Evolutionary conservation across 495 filamentous ascomycete species (phyloP).

Genomic region (Aspergillus bridgeri): DNA sequence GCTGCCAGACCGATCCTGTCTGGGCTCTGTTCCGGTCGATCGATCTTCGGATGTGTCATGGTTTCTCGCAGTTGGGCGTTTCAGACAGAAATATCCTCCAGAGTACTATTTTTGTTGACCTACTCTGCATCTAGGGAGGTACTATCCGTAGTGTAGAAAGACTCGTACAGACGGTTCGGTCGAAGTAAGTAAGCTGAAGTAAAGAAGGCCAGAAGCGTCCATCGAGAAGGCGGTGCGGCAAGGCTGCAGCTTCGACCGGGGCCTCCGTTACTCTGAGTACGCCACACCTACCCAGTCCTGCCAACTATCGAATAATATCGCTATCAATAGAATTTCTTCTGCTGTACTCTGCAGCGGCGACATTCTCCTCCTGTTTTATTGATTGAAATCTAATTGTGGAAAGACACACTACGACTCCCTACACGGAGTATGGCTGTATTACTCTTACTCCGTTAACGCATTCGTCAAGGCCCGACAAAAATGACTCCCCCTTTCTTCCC

Average conservation of each 20-base stretch:
- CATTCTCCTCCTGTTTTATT: too few species aligned
- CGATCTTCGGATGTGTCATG: not conserved
- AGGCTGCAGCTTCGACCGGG: slow-evolving; percentile 18
- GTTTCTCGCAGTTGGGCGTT: not conserved
- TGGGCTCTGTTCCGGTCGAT: not conserved
- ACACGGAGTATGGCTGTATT: too few species aligned
- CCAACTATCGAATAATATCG: not conserved
- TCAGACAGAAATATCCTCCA: too few species aligned
- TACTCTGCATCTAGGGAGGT: too few species aligned
- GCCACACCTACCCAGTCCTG: slow-evolving; percentile 5
- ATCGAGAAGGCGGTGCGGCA: slow-evolving; percentile 7
- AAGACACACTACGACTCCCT: too few species aligned
- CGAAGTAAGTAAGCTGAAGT: not conserved
- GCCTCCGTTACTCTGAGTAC: slow-evolving; percentile 13
- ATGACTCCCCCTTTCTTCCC: slow-evolving; percentile 12
- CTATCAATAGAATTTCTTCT: not conserved
- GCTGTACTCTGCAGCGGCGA: too few species aligned
- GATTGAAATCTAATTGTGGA: too few species aligned
- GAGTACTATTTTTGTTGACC: too few species aligned
- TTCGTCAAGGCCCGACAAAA: slow-evolving; percentile 6
- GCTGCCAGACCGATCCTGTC: not conserved
- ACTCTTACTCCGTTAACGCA: too few species aligned
- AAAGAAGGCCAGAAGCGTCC: not conserved
- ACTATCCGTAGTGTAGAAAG: too few species aligned
- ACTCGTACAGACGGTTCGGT: too few species aligned